Evolutionary conservation across 805 yeast species (phyloP).

Genomic region (Cyberlindnera veronae): DNA sequence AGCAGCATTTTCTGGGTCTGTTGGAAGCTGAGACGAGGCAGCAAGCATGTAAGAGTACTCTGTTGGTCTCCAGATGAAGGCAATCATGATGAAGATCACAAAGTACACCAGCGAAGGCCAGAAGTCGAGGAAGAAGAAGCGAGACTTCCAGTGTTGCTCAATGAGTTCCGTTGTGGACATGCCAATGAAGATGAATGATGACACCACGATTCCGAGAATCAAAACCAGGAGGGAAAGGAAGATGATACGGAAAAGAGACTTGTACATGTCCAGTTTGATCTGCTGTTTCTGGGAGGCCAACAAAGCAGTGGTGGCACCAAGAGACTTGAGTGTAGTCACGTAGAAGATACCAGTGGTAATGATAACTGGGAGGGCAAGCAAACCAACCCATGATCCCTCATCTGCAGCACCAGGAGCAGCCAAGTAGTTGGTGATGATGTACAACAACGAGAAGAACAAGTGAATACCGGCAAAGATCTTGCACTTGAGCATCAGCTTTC

Average conservation of each 20-base stretch:
- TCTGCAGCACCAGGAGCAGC: conserved; percentile 48
- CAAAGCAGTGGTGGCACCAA: conserved; percentile 69
- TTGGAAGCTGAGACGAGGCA: conserved; percentile 87
- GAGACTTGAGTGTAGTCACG: conserved; percentile 65
- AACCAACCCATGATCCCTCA: conserved; percentile 10
- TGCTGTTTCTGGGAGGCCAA: conserved; percentile 84
- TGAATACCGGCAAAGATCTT: conserved; percentile 55
- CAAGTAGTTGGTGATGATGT: conserved; percentile 51
- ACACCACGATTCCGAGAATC: conserved; percentile 64
- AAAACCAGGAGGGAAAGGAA: conserved; percentile 68
- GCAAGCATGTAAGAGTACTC: conserved; percentile 93
- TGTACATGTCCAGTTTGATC: conserved; percentile 86
- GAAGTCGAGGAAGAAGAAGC: conserved; percentile 85
- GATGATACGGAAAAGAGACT: conserved; percentile 68
- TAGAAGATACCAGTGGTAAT: conserved; percentile 70
- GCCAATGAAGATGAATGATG: conserved; percentile 67
- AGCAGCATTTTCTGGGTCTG: conserved; percentile 67
- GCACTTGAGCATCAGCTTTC: conserved; percentile 68
- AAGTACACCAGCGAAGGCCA: conserved; percentile 93
- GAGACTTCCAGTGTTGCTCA: conserved; percentile 87
- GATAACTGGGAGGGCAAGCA: conserved; percentile 63
- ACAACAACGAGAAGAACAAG: conserved; percentile 51
- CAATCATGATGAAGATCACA: conserved; percentile 74
- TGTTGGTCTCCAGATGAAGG: conserved; percentile 97
- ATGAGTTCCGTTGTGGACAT: conserved; percentile 73